phyloP scores from a whole-genome alignment of 78 protist genomes.

The Dictyostelium intermedium region DNA sequence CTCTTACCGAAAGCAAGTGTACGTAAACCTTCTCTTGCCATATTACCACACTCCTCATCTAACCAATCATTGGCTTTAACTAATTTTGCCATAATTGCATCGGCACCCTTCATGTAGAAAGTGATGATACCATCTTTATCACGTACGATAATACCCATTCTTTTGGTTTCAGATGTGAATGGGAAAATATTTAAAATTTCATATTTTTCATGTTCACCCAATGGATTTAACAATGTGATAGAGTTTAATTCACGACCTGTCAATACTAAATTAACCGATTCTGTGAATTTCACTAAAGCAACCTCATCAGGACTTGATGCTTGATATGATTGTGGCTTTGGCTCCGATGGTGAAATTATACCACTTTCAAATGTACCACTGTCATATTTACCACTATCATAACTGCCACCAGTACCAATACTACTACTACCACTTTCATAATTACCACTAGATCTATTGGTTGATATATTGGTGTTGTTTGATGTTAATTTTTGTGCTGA shows the following conservation, averaged over 20 bases:
- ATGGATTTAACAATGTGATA: conserved; percentile 81
- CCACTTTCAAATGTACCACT: not conserved
- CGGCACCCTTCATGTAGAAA: conserved; percentile 94
- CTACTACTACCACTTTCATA: not conserved
- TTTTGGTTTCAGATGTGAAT: conserved; percentile 95
- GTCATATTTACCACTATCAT: not conserved
- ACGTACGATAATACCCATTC: conserved; percentile 98
- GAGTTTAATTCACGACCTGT: conserved; percentile 71
- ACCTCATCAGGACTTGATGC: conserved; percentile 98
- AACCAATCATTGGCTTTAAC: conserved; percentile 91
- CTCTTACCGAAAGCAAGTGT: conserved; percentile 94
- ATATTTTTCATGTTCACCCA: conserved; percentile 75
- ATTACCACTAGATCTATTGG: not conserved
- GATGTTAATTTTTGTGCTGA: not conserved
- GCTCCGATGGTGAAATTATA: not conserved
- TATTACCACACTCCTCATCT: conserved; percentile 95
- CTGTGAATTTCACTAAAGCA: conserved; percentile 96
- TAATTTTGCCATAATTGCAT: conserved; percentile 69
- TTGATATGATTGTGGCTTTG: conserved; percentile 83
- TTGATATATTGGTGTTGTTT: not conserved
- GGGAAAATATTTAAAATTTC: conserved; percentile 95
- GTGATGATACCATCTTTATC: conserved; percentile 78
- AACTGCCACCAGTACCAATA: not conserved
- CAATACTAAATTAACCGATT: conserved; percentile 87
- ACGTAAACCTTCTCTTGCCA: conserved; percentile 97